Conservation (phyloP, 208 protist species). For the Crithidia expoeki region DNA sequence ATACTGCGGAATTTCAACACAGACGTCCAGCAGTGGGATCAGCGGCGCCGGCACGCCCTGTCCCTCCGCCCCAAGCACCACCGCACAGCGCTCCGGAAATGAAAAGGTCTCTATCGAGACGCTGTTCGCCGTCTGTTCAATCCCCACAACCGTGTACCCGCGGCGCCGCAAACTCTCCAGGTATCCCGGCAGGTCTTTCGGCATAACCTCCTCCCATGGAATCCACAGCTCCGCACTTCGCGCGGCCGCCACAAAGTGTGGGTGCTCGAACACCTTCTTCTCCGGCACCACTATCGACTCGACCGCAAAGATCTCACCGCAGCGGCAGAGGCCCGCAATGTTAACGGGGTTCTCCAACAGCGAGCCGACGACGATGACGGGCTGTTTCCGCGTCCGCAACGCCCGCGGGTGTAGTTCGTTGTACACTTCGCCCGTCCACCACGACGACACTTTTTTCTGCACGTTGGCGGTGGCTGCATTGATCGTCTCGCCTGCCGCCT, state of each 20-base stretch:
- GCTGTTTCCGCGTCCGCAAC: conserved; percentile 52
- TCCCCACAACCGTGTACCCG: conserved; percentile 88
- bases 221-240: conserved; percentile 92
- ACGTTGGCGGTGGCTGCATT: conserved; percentile 49
- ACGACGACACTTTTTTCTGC: conserved; percentile 89
- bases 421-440: conserved; percentile 88
- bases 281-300: conserved; percentile 82
- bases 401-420: conserved; percentile 89
- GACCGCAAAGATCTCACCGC: conserved; percentile 87
- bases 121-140: conserved; percentile 90
- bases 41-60: conserved; percentile 88
- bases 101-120: conserved; percentile 70
- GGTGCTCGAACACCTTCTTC: conserved; percentile 81
- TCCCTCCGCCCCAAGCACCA: conserved; percentile 88
- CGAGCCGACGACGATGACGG: conserved; percentile 82
- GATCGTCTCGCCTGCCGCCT: conserved; percentile 3
- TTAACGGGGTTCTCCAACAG: conserved; percentile 91
- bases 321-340: conserved; percentile 89
- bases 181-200: conserved; percentile 59
- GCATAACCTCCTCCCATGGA: conserved; percentile 74
- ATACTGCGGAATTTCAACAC: conserved; percentile 93
- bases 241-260: conserved; percentile 86
- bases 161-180: conserved; percentile 57
- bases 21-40: conserved; percentile 81
- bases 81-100: conserved; percentile 72